phyloP scores from a whole-genome alignment of 495 filamentous ascomycete genomes.

The Parathielavia appendiculata region DNA sequence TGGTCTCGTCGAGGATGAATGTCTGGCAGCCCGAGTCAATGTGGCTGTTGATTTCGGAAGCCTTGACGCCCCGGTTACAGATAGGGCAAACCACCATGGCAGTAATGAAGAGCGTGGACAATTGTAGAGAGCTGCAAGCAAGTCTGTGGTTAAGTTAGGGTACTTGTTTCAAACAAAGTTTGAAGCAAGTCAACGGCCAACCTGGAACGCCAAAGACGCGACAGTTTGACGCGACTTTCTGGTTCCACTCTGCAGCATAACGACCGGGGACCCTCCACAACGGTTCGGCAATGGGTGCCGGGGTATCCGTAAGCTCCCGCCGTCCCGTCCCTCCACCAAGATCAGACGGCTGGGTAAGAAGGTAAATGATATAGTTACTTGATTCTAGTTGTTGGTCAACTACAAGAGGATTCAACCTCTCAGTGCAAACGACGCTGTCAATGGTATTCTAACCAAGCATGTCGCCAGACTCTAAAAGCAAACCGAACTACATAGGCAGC shows the following conservation, averaged over 20 bases:
- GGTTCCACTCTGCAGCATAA: neutral
- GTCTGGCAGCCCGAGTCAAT: conserved; percentile 77
- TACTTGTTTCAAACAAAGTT: neutral
- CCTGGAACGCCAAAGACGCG: neutral
- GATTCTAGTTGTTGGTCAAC: neutral
- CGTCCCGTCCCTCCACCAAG: neutral
- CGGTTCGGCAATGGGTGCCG: conserved; percentile 13
- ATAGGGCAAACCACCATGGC: conserved; percentile 73
- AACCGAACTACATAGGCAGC: neutral
- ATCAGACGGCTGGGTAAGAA: too few relatives aligned
- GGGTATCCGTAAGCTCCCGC: conserved; percentile 1
- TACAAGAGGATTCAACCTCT: neutral
- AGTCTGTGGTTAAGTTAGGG: neutral
- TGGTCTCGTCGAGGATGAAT: conserved; percentile 37
- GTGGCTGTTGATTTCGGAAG: conserved; percentile 79
- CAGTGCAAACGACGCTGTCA: neutral
- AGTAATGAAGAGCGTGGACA: neutral
- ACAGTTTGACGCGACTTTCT: conserved; percentile 12
- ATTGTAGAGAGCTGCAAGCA: neutral
- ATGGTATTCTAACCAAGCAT: neutral
- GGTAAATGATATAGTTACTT: too few relatives aligned
- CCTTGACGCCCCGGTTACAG: conserved; percentile 70
- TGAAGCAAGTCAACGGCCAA: neutral
- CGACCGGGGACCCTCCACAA: conserved; percentile 11
- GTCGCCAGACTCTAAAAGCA: too few relatives aligned